phyloP scores from a whole-genome alignment of 2,329 filamentous ascomycete genomes.

The Nothopassalora personata region DNA sequence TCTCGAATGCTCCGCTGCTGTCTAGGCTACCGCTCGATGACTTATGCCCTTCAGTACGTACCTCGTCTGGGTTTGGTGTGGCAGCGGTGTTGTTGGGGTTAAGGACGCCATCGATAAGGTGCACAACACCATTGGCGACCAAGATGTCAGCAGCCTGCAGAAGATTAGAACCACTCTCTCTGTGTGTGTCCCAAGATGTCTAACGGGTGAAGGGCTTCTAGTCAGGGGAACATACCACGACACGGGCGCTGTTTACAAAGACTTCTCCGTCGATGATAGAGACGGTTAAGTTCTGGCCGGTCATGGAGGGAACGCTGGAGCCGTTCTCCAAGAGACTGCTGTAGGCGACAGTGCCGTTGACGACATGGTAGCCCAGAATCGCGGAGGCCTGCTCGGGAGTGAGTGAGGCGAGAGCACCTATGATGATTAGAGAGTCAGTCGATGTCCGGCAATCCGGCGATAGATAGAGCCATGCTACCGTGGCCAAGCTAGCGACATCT shows the following conservation, averaged over 20 bases:
- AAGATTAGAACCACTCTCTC: too few species aligned
- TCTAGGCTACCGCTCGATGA: too few species aligned
- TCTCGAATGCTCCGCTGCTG: too few species aligned
- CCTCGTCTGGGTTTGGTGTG: slow-evolving; percentile 38
- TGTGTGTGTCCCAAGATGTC: too few species aligned
- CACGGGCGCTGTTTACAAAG: slow-evolving; percentile 42
- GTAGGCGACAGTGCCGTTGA: slow-evolving; percentile 53
- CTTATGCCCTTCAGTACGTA: too few species aligned
- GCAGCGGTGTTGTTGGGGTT: slow-evolving; percentile 50
- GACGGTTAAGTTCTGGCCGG: slow-evolving; percentile 38
- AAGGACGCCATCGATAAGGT: slow-evolving; percentile 55
- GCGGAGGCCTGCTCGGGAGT: slow-evolving; percentile 44
- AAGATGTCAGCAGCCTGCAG: slow-evolving; percentile 36
- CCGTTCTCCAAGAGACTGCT: slow-evolving; percentile 39
- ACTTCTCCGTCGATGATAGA: slow-evolving; percentile 34
- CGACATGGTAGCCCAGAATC: slow-evolving; percentile 61
- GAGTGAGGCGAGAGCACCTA: slow-evolving; percentile 41
- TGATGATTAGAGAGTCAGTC: too few species aligned
- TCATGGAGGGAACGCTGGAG: slow-evolving; percentile 31
- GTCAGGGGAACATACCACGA: slow-evolving; percentile 23
- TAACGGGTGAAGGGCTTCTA: too few species aligned
- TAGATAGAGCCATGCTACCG: too few species aligned
- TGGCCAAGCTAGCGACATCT: too few species aligned
- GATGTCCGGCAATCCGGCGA: too few species aligned
- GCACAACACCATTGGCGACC: slow-evolving; percentile 43